Evolutionary conservation across 192 early-diverging fungal genomes (phyloP), one percentile per base, ranked within the genome.

Genomic region (Radiomyces spectabilis): DNA sequence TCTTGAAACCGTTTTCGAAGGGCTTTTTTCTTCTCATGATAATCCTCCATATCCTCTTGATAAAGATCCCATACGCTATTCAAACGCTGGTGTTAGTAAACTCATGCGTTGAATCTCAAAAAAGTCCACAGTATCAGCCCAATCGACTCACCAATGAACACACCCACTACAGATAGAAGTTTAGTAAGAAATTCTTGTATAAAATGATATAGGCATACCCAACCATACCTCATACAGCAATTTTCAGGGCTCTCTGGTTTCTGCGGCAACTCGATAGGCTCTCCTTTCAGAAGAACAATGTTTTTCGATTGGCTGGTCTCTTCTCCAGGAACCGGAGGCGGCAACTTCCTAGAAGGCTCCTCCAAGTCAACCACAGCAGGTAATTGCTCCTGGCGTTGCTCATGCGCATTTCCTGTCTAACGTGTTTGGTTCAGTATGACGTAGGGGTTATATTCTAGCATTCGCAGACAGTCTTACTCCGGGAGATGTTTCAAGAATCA

Each of bases 21-120:
- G 2, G 22, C 29, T 10, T 59, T 18, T 41, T 41, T 59, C 26
- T 49, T 13, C 18, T 59, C 31, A 10, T 35, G 13, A 31, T 59
- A 59, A 8, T 37, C 27, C 9, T 49, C 48, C 47, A 59, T 51
- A 0, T 49, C 57, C 29, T 59, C 57, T 37, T 59, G 37, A 31
- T 59, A 59, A 3, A 59, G n/a, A 42, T 59, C 57, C 21, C 37
- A 59, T 12, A 59, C 57, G 32, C 57, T 59, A 34, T 32, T 1
- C 37, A 40, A 25, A 41, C n/a, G n/a, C n/a, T n/a, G n/a, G n/a
- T n/a, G n/a, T n/a, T n/a, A n/a, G n/a, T n/a, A n/a, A n/a, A n/a
- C n/a, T n/a, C n/a, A n/a, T n/a, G n/a, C n/a, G n/a, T n/a, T n/a
- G n/a, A 48, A 30, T 31, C 21, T 29, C 9, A 21, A 48, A 48